These are phyloP conservation scores for Amylostereum chailletii DNA, from an alignment of 1,284 basidiomycete species.

Conservation along the genomic window DNA sequence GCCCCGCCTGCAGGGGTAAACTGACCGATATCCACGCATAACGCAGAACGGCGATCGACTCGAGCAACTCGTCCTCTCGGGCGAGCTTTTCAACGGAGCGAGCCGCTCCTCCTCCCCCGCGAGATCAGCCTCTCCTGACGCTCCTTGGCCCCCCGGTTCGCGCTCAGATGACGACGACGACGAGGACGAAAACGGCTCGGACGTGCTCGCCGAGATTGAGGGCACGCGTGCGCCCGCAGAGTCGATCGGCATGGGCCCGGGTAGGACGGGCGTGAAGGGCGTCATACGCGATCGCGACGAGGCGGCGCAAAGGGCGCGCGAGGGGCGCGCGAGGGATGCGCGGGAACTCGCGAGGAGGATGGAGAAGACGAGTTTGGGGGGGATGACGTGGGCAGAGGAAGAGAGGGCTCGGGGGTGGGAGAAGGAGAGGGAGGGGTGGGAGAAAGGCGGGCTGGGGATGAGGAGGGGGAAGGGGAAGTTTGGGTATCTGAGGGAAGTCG, in stretches of 20 bases:
- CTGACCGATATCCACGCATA: too few relatives aligned
- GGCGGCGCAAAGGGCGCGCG: slow-evolving; percentile 43
- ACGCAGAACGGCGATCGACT: slow-evolving; percentile 22
- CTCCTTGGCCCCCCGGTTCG: slow-evolving; percentile 7
- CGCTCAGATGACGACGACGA: slow-evolving; percentile 23
- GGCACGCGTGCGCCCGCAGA: slow-evolving; percentile 15
- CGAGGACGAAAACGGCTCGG: slow-evolving; percentile 22
- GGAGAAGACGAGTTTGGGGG: slow-evolving; percentile 54
- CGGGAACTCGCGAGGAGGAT: slow-evolving; percentile 42
- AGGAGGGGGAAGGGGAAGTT: slow-evolving; percentile 45
- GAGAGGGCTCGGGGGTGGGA: slow-evolving; percentile 42
- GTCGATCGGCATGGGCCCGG: slow-evolving; percentile 76
- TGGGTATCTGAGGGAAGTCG: slow-evolving; percentile 78
- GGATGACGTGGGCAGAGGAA: slow-evolving; percentile 65
- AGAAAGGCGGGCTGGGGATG: slow-evolving; percentile 23
- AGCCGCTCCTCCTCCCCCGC: slow-evolving; percentile 37
- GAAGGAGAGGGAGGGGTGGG: slow-evolving; percentile 19
- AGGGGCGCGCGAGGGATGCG: slow-evolving; percentile 39
- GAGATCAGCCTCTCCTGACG: slow-evolving; percentile 35
- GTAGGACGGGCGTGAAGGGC: slow-evolving; percentile 77
- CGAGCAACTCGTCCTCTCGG: slow-evolving; percentile 72
- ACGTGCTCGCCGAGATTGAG: slow-evolving; percentile 7
- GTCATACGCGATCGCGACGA: slow-evolving; percentile 74
- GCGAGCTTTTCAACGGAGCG: slow-evolving; percentile 56
- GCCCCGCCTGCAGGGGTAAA: too few relatives aligned